Base-by-base conservation (phyloP, 208 protist species). In the Acanthamoeba castellanii region DNA sequence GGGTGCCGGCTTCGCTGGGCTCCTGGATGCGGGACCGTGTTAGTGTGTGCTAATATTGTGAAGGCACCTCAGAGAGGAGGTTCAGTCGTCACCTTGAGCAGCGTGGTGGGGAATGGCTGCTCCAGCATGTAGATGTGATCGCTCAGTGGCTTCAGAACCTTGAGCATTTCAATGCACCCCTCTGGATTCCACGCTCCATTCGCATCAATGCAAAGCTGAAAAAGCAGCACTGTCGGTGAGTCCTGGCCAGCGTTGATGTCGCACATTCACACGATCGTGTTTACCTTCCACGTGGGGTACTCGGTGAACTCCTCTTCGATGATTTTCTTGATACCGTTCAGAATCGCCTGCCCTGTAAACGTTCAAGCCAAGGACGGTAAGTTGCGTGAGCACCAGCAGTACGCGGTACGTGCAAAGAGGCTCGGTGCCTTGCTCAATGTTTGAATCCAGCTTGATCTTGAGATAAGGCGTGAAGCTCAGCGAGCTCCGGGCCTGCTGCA, bases 231-330 rank as follows among this genome's bases (percentile, higher is more conserved):
- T 16, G 20, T 76, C 25, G 34, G 34, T 68, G 3, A 68, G 61
- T 68, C 4, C 61, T 42, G 1, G 37, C 37, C 14, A 66, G 20
- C 20, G 1, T 16, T 27, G 59, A 66, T 27, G 2, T n/a, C n/a
- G 13, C 9, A 70, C 27, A 20, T 3, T 30, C 64, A 70, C 64
- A 20, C n/a, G n/a, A n/a, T n/a, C n/a, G n/a, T n/a, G 1, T 18
- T 2, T 32, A 87, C 78, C 78, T 87, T 87, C 78, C 78, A 87
- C 9, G 78, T 37, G 0, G 25, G 20, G 9, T 87, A 87, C 9
- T 87, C 78, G 20, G 27, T 87, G 78, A 87, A 87, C 27, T 87
- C 78, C 27, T 87, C 78, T 37, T 87, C 78, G 45, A 87, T 61
- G 78, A 87, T 87, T n/a, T 64, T 55, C 50, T 87, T 87, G 50